phyloP scores from a whole-genome alignment of 257 asterid species.

The Ballota nigra region DNA sequence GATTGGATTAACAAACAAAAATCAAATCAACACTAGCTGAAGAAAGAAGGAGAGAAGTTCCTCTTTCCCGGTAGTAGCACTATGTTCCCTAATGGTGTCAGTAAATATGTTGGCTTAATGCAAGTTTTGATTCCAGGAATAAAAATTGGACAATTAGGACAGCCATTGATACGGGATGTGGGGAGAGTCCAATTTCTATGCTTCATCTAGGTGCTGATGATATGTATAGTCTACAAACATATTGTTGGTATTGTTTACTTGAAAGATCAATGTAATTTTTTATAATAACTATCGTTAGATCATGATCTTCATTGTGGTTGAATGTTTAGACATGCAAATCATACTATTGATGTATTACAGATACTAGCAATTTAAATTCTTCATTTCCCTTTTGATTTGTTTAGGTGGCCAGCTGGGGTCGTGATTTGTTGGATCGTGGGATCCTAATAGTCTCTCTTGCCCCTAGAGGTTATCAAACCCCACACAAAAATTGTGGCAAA shows the following conservation, averaged over 20 bases:
- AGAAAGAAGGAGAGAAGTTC: conserved; percentile 93
- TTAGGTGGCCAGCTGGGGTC: conserved; percentile 99
- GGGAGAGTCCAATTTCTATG: conserved; percentile 57
- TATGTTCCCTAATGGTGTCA: conserved; percentile 95
- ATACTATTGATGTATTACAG: background rate
- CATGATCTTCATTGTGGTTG: background rate
- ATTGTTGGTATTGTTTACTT: background rate
- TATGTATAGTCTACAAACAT: background rate
- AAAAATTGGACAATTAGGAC: conserved; percentile 91
- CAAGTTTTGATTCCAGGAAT: conserved; percentile 78
- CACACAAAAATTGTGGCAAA: conserved; percentile 20
- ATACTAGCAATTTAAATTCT: background rate
- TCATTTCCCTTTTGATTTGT: background rate
- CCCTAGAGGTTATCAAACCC: conserved; percentile 75
- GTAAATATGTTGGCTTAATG: conserved; percentile 82
- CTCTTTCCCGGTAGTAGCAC: conserved; percentile 98
- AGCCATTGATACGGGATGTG: conserved; percentile 99
- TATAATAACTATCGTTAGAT: background rate
- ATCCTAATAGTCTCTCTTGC: conserved; percentile 90
- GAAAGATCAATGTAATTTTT: background rate
- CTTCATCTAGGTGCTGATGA: background rate
- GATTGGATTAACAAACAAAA: conserved; percentile 97
- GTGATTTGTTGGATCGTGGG: conserved; percentile 88
- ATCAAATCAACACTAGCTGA: conserved; percentile 93
- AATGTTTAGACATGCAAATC: background rate